phyloP scores from a whole-genome alignment of 2,329 filamentous ascomycete species.

The Teratosphaeria viscida region DNA sequence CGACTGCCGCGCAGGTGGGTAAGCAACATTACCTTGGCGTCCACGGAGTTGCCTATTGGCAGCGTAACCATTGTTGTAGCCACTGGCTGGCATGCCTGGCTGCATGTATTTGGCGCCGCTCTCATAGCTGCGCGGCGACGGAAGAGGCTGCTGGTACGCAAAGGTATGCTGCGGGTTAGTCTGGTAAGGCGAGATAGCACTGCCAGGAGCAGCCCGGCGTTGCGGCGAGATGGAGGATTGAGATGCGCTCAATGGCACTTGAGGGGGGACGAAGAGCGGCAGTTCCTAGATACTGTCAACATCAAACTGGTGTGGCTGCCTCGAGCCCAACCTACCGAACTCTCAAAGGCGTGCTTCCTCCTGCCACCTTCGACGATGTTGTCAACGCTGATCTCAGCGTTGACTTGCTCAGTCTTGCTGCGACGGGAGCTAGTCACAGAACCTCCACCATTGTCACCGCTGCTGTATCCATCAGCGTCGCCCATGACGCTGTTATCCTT shows the following conservation, averaged over 20 bases:
- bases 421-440: slow-evolving; percentile 63
- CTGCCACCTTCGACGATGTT: slow-evolving; percentile 97
- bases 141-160: slow-evolving; percentile 63
- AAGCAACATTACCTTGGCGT: slow-evolving; percentile 18
- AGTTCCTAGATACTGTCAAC: slow-evolving; percentile 56
- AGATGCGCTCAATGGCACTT: slow-evolving; percentile 90
- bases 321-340: slow-evolving; percentile 65
- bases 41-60: slow-evolving; percentile 48
- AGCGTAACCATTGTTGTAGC: slow-evolving; percentile 10
- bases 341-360: slow-evolving; percentile 86
- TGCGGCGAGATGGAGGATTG: slow-evolving; percentile 93
- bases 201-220: slow-evolving; percentile 65
- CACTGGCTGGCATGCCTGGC: slow-evolving; percentile 7
- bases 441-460: slow-evolving; percentile 70
- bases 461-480: slow-evolving; percentile 73
- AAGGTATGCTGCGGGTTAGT: slow-evolving; percentile 71
- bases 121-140: slow-evolving; percentile 70
- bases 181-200: slow-evolving; percentile 61
- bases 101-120: slow-evolving; percentile 17
- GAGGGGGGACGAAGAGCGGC: slow-evolving; percentile 85
- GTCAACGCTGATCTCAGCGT: slow-evolving; percentile 93
- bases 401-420: slow-evolving; percentile 73
- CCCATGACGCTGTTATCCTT: slow-evolving; percentile 42
- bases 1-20: slow-evolving; percentile 32
- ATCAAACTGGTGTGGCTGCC: background rate